Evolutionary conservation across 108 stramenopile species (phyloP), one percentile per base, ranked within the genome.

Genomic region (Cyclostephanos invisitatus): DNA sequence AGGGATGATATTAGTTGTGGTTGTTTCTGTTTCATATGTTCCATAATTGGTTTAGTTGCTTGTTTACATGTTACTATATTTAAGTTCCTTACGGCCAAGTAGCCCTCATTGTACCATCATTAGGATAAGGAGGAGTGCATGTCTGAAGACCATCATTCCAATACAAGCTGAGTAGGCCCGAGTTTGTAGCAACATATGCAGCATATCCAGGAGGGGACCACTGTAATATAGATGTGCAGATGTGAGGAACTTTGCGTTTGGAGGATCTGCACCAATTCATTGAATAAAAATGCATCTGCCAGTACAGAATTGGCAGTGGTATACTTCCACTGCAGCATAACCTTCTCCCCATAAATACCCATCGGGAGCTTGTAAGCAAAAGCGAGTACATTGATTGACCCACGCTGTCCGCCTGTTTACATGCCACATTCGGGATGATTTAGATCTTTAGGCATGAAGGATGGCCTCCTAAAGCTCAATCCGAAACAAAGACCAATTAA

Each of bases 311-410:
- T 84, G 67, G 81, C 83, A 9, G 83, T 84, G 38, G 75, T 64
- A 68, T 87, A 87, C 24, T 47, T 61, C 84, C 86, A 87, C 53
- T 84, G 84, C 2, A 84, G 55, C 48, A 87, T 22, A 15, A 84
- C 72, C 42, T 82, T 54, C 18, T 87, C 78, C 17, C 86, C 83
- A 20, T 42, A 47, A n/a, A 87, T 60, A 46, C 73, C 76, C 32
- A 69, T 51, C 5, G 86, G 86, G 9, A 87, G 64, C 42, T 38
- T 27, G 63, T 50, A 84, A 12, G 28, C 27, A 70, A 84, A 80
- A 22, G 28, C 56, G 35, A 81, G 77, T 5, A 4, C 24, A 36
- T 81, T 72, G 37, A 69, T 73, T 15, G 40, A 42, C 14, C 80
- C 80, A 15, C 80, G 71, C 24, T 77, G 75, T 42, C 80, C 80